These are phyloP conservation scores for Plasmodium berghei DNA, from an alignment of 169 alveolate genomes.

Conservation along the genomic window DNA sequence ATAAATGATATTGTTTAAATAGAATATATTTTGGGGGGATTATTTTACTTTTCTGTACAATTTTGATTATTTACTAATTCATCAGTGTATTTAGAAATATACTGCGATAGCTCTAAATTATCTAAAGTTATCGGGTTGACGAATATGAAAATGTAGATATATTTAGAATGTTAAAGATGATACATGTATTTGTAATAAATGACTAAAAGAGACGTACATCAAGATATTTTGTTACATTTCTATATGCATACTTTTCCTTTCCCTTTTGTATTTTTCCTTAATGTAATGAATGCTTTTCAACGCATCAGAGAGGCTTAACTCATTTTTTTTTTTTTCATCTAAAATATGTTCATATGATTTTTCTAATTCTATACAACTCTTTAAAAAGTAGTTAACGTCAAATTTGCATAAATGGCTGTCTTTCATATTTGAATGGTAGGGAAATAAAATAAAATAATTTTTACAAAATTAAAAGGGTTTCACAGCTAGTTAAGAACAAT, in stretches of 20 bases:
- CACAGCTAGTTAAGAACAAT: too few relatives aligned
- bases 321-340: constrained; percentile 55
- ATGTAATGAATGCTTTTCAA: constrained; percentile 26
- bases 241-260: constrained; percentile 57
- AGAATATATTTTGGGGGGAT: not conserved
- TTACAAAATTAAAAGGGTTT: too few relatives aligned
- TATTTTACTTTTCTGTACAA: constrained; percentile 40
- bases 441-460: not conserved
- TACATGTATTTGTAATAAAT: not conserved
- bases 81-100: constrained; percentile 62
- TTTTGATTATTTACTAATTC: constrained; percentile 46
- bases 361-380: constrained; percentile 55
- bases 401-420: constrained; percentile 1
- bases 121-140: not conserved
- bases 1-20: too few relatives aligned
- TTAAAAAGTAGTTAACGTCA: constrained; percentile 58
- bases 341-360: constrained; percentile 59
- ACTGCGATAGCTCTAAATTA: constrained; percentile 36
- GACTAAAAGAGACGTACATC: not conserved
- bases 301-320: constrained; percentile 34
- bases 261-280: constrained; percentile 70
- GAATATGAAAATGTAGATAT: not conserved
- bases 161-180: not conserved
- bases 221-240: constrained; percentile 5
- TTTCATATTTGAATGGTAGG: constrained; percentile 4